phyloP scores from a whole-genome alignment of 192 early-diverging fungal species.

The Backusella circina region DNA sequence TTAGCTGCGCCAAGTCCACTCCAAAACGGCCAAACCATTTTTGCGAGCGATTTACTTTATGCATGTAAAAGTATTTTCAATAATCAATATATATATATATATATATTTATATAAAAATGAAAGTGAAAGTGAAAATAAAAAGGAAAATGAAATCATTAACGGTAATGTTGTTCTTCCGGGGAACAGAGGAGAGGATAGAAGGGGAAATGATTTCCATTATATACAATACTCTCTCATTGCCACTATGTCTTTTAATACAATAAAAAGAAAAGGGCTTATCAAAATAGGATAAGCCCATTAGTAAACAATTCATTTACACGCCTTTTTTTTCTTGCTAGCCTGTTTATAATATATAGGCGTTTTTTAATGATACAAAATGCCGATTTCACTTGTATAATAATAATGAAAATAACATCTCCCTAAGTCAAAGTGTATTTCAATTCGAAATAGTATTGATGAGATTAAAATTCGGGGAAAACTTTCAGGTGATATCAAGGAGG shows the following conservation, averaged over 20 bases:
- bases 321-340: not conserved
- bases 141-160: not conserved
- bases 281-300: not conserved
- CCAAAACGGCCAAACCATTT: not conserved
- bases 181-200: not conserved
- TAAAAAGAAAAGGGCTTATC: not conserved
- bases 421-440: not conserved
- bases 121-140: no score
- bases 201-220: not conserved
- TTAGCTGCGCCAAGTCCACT: not conserved
- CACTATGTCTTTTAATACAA: not conserved
- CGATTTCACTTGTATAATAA: not conserved
- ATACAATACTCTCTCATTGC: not conserved
- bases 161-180: not conserved
- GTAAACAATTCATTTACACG: not conserved
- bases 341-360: not conserved
- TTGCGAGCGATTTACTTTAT: not conserved
- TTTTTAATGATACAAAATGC: not conserved
- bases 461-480: not conserved
- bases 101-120: not conserved
- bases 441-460: constrained; percentile 6
- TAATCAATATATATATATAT: no score
- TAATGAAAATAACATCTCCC: not conserved
- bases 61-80: not conserved
- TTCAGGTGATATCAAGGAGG: constrained; percentile 2